phyloP scores from a whole-genome alignment of 495 filamentous ascomycete genomes.

The Penicillium arizonense region DNA sequence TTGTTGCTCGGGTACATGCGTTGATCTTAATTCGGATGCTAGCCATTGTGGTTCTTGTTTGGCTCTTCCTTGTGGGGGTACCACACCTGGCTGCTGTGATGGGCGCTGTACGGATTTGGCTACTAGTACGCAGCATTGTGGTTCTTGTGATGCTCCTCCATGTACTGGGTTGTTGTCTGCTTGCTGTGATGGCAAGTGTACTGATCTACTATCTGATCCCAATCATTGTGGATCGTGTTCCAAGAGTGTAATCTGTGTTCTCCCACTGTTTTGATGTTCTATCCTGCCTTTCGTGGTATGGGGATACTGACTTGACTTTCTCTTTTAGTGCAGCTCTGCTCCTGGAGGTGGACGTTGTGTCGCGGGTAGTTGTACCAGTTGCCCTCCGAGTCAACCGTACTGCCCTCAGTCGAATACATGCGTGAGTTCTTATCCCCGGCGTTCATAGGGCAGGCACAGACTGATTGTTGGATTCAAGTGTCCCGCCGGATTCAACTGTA shows the following conservation, averaged over 20 bases:
- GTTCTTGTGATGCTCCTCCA: not conserved
- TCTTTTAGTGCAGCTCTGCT: conserved; percentile 12
- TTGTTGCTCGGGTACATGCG: conserved; percentile 12
- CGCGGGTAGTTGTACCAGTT: conserved; percentile 9
- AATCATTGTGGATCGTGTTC: conserved; percentile 17
- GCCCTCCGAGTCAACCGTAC: conserved; percentile 10
- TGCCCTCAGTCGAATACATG: conserved; percentile 15
- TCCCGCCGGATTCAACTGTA: conserved; percentile 12
- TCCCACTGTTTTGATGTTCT: not conserved
- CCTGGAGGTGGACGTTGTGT: conserved; percentile 17
- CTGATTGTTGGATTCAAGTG: conserved; percentile 9
- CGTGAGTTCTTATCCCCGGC: conserved; percentile 7
- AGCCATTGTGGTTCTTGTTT: conserved; percentile 14
- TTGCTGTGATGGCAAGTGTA: conserved; percentile 16
- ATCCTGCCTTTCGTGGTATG: not conserved
- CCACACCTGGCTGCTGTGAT: not conserved
- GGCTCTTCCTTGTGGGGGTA: conserved; percentile 4
- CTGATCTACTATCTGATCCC: conserved; percentile 5
- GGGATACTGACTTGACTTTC: not conserved
- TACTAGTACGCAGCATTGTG: conserved; percentile 2
- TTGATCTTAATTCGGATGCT: conserved; percentile 8
- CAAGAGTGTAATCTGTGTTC: conserved; percentile 1
- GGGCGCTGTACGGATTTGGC: conserved; percentile 2
- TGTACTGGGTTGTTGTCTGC: conserved; percentile 9
- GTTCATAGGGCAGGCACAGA: too few species aligned